A percentile compares a stretch with the other conserved stretches of the same genome.
phyloP scores from a whole-genome alignment of 140 eudicot genomes.

The Ambrosia hybrid region DNA sequence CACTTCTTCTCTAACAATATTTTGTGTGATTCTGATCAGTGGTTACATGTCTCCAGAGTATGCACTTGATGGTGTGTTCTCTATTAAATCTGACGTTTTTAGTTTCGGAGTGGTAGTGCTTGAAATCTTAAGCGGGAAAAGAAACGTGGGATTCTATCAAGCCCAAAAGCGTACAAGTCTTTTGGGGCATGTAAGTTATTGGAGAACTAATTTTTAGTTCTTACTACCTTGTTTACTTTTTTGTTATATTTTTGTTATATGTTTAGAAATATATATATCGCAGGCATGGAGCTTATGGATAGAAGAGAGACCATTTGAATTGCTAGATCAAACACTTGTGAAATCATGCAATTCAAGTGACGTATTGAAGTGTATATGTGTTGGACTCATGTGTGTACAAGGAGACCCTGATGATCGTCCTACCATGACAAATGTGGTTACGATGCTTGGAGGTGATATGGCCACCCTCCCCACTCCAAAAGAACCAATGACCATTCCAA shows the following conservation, averaged over 20 bases:
- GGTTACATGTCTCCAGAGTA: constrained; percentile 67
- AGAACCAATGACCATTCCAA: constrained; percentile 33
- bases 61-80: constrained; percentile 49
- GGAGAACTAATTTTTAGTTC: neutral
- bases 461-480: constrained; percentile 45
- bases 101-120: constrained; percentile 63
- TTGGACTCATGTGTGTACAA: constrained; percentile 65
- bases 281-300: constrained; percentile 66
- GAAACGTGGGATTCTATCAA: constrained; percentile 37
- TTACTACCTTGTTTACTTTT: neutral
- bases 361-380: constrained; percentile 47
- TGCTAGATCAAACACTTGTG: constrained; percentile 36
- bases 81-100: constrained; percentile 56
- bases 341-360: constrained; percentile 44
- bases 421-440: constrained; percentile 43
- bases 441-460: constrained; percentile 49
- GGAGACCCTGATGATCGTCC: constrained; percentile 67
- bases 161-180: constrained; percentile 20
- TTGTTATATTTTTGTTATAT: neutral
- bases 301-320: constrained; percentile 35
- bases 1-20: neutral
- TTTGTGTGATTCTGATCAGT: constrained; percentile 24
- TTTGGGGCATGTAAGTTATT: constrained; percentile 39
- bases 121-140: constrained; percentile 57
- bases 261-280: neutral